Percentiles rank a stretch among this genome's conserved stretches.
phyloP scores from a whole-genome alignment of 2,329 filamentous ascomycete species.

The Cercospora citrullina region DNA sequence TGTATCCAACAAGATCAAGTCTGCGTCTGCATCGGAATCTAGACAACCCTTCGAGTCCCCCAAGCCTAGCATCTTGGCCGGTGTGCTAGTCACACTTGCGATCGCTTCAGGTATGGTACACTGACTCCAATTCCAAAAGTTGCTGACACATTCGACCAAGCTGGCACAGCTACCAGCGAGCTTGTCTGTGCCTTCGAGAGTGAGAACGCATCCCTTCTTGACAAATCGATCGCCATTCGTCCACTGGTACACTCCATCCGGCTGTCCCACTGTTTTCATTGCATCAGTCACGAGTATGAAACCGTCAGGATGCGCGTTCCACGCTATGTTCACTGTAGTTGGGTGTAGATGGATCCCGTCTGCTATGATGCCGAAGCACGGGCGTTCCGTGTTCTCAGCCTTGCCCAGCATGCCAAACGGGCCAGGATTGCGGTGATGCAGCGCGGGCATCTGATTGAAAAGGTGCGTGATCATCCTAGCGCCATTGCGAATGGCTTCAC shows the following conservation, averaged over 20 bases:
- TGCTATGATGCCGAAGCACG: conserved; percentile 85
- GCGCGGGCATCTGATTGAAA: conserved; percentile 56
- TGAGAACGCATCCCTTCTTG: conserved; percentile 71
- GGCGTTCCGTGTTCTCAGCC: conserved; percentile 51
- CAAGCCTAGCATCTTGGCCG: conserved; percentile 73
- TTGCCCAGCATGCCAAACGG: conserved; percentile 82
- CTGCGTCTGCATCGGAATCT: conserved; percentile 49
- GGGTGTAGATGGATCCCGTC: conserved; percentile 90
- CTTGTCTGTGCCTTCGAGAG: conserved; percentile 73
- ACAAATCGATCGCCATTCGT: conserved; percentile 69
- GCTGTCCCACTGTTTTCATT: conserved; percentile 81
- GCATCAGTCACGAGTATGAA: conserved; percentile 90
- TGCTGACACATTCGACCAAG: conserved; percentile 78
- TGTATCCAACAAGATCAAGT: conserved; percentile 64
- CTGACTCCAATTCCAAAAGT: conserved; percentile 75
- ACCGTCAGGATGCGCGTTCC: conserved; percentile 78
- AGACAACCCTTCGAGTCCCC: conserved; percentile 64
- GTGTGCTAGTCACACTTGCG: conserved; percentile 71
- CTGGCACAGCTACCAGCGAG: conserved; percentile 62
- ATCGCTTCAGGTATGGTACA: conserved; percentile 67
- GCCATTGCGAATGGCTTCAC: conserved; percentile 49
- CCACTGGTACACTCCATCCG: conserved; percentile 83
- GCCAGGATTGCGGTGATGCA: conserved; percentile 76
- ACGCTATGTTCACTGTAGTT: conserved; percentile 85
- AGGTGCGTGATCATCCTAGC: conserved; percentile 57